Conservation (phyloP, 2,329 filamentous ascomycete species). For the Periglandula ipomoeae region DNA sequence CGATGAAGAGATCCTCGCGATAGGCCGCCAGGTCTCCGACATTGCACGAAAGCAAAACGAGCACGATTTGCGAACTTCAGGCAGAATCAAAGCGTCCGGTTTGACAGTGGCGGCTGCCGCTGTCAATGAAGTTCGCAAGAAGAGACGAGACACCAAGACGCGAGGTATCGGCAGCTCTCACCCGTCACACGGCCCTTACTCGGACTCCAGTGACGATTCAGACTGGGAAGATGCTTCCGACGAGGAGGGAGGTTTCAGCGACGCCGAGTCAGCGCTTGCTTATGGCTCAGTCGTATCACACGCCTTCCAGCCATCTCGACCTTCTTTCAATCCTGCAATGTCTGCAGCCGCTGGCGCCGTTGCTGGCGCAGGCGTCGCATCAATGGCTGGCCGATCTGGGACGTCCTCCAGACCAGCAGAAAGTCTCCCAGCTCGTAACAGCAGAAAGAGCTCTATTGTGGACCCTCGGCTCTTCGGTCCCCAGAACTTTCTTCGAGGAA, state of each 20-base stretch:
- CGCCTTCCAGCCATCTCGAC: conserved; percentile 11
- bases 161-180: conserved; percentile 34
- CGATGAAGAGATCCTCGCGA: conserved; percentile 48
- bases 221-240: conserved; percentile 51
- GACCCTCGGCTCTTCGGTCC: conserved; percentile 52
- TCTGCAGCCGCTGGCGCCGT: conserved; percentile 22
- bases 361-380: conserved; percentile 17
- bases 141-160: conserved; percentile 23
- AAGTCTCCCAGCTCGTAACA: conserved; percentile 11
- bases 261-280: conserved; percentile 31
- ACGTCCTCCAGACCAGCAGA: conserved; percentile 4
- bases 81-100: conserved; percentile 16
- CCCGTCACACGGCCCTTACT: conserved; percentile 21
- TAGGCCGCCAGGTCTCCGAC: conserved; percentile 45
- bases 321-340: conserved; percentile 6
- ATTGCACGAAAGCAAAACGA: conserved; percentile 42
- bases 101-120: conserved; percentile 30
- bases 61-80: conserved; percentile 36
- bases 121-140: conserved; percentile 32
- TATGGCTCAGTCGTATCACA: conserved; percentile 23
- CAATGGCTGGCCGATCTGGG: conserved; percentile 3
- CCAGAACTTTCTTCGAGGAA: conserved; percentile 49
- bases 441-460: conserved; percentile 40
- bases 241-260: conserved; percentile 26
- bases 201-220: conserved; percentile 32